These are phyloP conservation scores for Ophiostoma pallidulum DNA, from an alignment of 2,329 filamentous ascomycete species.

Conservation along the genomic window DNA sequence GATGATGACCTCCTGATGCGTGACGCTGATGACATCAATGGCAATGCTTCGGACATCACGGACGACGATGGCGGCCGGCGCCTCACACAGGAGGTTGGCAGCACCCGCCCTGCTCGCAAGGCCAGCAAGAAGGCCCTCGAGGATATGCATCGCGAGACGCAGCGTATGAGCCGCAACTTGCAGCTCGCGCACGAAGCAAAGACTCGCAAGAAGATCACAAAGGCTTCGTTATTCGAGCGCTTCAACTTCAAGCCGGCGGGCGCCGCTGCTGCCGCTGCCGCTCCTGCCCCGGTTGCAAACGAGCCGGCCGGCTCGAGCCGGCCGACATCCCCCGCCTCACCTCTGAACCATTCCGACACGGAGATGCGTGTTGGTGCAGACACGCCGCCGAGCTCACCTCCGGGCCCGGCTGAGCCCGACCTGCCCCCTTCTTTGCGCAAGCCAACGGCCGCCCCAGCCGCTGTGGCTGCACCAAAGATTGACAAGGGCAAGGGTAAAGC, in stretches of 20 bases:
- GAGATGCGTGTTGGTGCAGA: conserved; percentile 22
- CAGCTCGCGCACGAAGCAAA: conserved; percentile 83
- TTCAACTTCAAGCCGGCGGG: conserved; percentile 61
- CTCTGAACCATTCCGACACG: conserved; percentile 39
- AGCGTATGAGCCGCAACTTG: conserved; percentile 80
- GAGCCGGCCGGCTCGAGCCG: conserved; percentile 47
- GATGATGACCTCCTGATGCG: conserved; percentile 29
- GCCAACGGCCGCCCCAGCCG: conserved; percentile 17
- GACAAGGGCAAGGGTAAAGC: conserved; percentile 55
- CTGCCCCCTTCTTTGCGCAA: background rate
- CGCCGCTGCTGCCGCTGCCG: conserved; percentile 16
- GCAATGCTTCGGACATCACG: conserved; percentile 43
- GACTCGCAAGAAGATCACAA: conserved; percentile 85
- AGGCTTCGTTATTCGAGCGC: conserved; percentile 68
- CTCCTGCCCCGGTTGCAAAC: conserved; percentile 14
- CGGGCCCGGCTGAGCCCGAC: conserved; percentile 17
- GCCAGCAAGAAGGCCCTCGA: conserved; percentile 91
- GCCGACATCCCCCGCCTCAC: conserved; percentile 38
- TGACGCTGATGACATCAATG: conserved; percentile 37
- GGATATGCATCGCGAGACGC: conserved; percentile 91
- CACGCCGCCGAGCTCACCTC: conserved; percentile 66
- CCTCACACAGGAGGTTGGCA: conserved; percentile 49
- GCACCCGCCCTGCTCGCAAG: conserved; percentile 53
- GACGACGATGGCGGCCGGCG: conserved; percentile 55
- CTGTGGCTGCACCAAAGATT: conserved; percentile 10